These are phyloP conservation scores for Parietaria judaica DNA, from an alignment of 306 rosid species.

Conservation along the genomic window DNA sequence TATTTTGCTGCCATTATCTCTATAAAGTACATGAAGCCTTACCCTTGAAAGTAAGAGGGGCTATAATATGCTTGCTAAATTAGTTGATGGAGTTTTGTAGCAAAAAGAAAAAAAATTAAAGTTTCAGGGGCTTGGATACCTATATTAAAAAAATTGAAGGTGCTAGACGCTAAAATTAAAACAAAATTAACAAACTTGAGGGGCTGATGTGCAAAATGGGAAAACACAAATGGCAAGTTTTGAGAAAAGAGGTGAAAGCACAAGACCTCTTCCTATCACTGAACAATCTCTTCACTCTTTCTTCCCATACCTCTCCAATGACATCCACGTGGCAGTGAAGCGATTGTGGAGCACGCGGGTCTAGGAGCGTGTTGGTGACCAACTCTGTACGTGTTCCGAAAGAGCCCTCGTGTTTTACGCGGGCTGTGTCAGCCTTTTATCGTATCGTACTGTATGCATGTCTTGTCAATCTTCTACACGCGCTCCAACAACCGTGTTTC, in stretches of 20 bases:
- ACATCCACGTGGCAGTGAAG: not conserved
- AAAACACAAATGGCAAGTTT: too few relatives aligned
- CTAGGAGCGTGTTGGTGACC: not conserved
- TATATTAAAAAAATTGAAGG: too few relatives aligned
- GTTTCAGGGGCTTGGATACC: too few relatives aligned
- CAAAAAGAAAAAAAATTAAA: too few relatives aligned
- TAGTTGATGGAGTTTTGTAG: too few relatives aligned
- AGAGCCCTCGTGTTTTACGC: conserved; percentile 68
- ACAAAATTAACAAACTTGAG: too few relatives aligned
- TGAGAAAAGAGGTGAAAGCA: not conserved
- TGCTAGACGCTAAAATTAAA: too few relatives aligned
- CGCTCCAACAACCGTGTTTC: conserved; percentile 24
- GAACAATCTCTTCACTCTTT: conserved; percentile 5
- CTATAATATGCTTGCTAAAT: too few relatives aligned
- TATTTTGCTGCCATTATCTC: too few relatives aligned
- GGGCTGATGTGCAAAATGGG: too few relatives aligned
- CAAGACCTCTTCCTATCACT: not conserved
- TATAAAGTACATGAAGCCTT: too few relatives aligned
- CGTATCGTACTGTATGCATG: conserved; percentile 46
- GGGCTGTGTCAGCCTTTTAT: conserved; percentile 58
- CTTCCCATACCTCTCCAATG: not conserved
- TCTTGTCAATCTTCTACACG: conserved; percentile 47
- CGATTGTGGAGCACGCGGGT: not conserved
- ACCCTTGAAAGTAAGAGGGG: too few relatives aligned
- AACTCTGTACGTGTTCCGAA: conserved; percentile 15